Conservation (phyloP, 106 monocot genomes). For the Vanilla planifolia region DNA sequence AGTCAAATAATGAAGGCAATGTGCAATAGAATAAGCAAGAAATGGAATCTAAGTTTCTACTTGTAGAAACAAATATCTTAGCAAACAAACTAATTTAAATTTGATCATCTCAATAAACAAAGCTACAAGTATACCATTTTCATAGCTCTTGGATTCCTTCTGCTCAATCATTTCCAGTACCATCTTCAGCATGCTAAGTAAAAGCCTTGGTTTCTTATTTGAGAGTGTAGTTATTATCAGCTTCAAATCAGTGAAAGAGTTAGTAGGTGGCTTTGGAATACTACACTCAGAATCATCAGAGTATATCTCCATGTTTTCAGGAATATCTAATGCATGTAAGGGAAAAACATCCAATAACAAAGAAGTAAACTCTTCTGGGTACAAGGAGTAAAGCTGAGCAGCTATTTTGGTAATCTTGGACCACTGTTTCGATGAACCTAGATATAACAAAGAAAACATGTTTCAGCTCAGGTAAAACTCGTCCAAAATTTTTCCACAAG, state of each 20-base stretch:
- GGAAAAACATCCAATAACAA: slow-evolving; percentile 51
- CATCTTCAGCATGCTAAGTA: slow-evolving; percentile 54
- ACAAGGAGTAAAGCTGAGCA: slow-evolving; percentile 49
- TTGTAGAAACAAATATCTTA: no score
- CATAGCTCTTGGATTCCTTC: slow-evolving; percentile 18
- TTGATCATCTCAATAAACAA: not conserved
- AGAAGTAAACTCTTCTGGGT: slow-evolving; percentile 61
- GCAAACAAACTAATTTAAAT: no score
- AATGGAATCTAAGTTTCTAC: no score
- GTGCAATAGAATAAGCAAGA: no score
- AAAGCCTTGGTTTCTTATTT: slow-evolving; percentile 50
- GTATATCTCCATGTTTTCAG: slow-evolving; percentile 5
- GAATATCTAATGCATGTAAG: slow-evolving; percentile 24
- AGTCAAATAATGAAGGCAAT: no score
- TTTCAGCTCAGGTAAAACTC: not conserved
- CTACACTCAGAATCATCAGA: slow-evolving; percentile 16
- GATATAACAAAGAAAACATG: slow-evolving; percentile 9
- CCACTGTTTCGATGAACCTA: slow-evolving; percentile 44
- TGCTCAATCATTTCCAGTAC: slow-evolving; percentile 60
- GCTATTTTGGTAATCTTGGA: slow-evolving; percentile 42
- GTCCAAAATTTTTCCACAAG: not conserved
- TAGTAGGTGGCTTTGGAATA: slow-evolving; percentile 4
- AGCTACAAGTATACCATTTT: slow-evolving; percentile 18
- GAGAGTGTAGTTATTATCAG: slow-evolving; percentile 41
- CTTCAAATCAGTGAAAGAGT: slow-evolving; percentile 40